Evolutionary conservation across 345 rosid genomes (phyloP), one percentile per base, ranked within the genome.

Genomic region (Camelina laxa): DNA sequence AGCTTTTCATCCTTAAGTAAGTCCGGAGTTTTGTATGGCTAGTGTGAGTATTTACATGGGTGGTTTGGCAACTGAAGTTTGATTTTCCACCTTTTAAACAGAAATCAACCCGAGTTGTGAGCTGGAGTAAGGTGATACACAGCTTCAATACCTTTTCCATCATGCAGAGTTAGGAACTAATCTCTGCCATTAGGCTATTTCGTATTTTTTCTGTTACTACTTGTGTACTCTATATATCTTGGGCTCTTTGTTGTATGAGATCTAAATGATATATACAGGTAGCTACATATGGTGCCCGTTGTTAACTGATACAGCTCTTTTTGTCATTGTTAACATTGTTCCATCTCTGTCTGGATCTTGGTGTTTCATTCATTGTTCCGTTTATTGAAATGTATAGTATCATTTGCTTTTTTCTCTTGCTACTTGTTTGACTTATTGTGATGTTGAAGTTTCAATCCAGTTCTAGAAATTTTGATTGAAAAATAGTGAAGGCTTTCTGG

Each of bases 71-170:
- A 70, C 80, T 77, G 75, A 77, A 64, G 55, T 77, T 22, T 64
- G 48, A 50, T 47, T 70, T 76, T 77, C 64, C 48, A 9, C 61
- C 41, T 64, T 70, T 70, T 70, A 70, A 77, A 70, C 80, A 77
- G 80, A 77, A 76, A 57, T 49, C 80, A 57, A 70, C 39, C n/a
- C 36, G 67, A 41, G 67, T 65, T 64, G 38, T 77, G 80, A 77
- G 80, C 72, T 70, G 80, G 80, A 77, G 72, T 77, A 36, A 70
- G 76, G 80, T 70, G 80, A 77, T 70, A 62, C 56, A 70, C 80
- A 65, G 70, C 80, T 75, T 70, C 71, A 38, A 56, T 76, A 76
- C 80, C 47, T 56, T 76, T 69, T 77, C 75, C 76, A 57, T 77
- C 72, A 77, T 77, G 80, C 76, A 64, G 76, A 70, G 76, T 77